phyloP scores from a whole-genome alignment of 345 rosid genomes.

The Salix exigua region DNA sequence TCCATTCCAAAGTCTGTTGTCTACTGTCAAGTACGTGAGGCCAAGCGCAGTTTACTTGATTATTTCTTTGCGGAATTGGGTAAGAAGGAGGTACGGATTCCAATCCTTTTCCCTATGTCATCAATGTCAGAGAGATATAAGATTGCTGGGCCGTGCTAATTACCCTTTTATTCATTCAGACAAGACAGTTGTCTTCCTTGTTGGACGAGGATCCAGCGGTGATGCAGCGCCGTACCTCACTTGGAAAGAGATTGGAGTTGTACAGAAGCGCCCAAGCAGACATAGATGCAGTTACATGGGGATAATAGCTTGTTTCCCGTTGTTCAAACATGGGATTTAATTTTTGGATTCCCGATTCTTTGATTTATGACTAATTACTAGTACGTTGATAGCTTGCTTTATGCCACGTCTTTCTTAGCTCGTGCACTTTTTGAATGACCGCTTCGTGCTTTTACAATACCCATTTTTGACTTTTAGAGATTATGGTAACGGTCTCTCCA shows the following conservation, averaged over 20 bases:
- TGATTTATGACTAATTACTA: neutral
- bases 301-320: neutral
- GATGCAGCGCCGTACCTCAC: constrained; percentile 59
- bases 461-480: too few relatives aligned
- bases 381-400: neutral
- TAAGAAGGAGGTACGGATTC: constrained; percentile 56
- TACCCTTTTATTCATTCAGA: constrained; percentile 30
- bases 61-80: constrained; percentile 84
- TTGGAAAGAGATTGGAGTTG: constrained; percentile 78
- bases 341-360: neutral
- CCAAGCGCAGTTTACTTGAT: constrained; percentile 86
- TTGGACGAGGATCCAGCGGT: constrained; percentile 87
- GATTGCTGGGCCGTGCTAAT: neutral
- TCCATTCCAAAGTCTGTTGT: constrained; percentile 91
- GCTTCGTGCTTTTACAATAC: neutral
- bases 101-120: neutral
- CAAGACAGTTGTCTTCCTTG: constrained; percentile 50
- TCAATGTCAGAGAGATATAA: neutral
- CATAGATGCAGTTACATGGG: constrained; percentile 89
- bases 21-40: constrained; percentile 92
- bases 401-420: neutral
- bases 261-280: constrained; percentile 87
- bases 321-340: neutral
- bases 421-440: neutral
- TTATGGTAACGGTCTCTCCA: too few relatives aligned